Evolutionary conservation across 306 rosid genomes (phyloP).

Genomic region (Biancaea sappan): DNA sequence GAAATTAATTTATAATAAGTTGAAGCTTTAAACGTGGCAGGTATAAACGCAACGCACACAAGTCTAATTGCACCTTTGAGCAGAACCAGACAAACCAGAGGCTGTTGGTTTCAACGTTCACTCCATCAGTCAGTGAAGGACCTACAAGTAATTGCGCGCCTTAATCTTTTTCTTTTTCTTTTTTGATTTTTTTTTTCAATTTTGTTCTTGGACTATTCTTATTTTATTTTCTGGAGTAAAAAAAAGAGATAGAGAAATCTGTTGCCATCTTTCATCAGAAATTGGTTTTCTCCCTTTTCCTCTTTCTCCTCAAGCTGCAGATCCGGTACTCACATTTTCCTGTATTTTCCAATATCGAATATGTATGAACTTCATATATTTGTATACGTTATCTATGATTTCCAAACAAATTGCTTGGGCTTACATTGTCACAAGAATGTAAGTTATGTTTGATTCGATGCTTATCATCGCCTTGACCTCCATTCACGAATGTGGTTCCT

Average conservation of each 20-base stretch:
- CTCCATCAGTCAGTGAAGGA: slow-evolving; percentile 18
- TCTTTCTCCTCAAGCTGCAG: slow-evolving; percentile 45
- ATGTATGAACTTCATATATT: neutral
- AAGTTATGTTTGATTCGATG: slow-evolving; percentile 3
- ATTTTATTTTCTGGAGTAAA: neutral
- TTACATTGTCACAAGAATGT: neutral
- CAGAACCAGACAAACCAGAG: slow-evolving; percentile 35
- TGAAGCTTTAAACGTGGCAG: neutral
- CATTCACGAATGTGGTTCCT: neutral
- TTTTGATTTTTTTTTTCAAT: neutral
- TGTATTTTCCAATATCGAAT: slow-evolving; percentile 11
- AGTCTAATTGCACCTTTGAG: neutral
- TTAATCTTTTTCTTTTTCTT: slow-evolving; percentile 4
- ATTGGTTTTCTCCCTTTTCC: slow-evolving; percentile 27
- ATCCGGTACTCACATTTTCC: slow-evolving; percentile 43
- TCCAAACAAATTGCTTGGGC: neutral
- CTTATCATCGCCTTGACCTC: neutral
- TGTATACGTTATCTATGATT: neutral
- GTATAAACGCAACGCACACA: neutral
- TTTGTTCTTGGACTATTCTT: neutral
- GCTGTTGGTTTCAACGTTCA: slow-evolving; percentile 60
- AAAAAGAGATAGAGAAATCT: slow-evolving; percentile 20
- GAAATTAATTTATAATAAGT: neutral
- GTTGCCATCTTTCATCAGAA: slow-evolving; percentile 27
- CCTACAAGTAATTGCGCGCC: slow-evolving; percentile 45